phyloP scores from a whole-genome alignment of 2,329 filamentous ascomycete species.

The Simplicillium aogashimaense region DNA sequence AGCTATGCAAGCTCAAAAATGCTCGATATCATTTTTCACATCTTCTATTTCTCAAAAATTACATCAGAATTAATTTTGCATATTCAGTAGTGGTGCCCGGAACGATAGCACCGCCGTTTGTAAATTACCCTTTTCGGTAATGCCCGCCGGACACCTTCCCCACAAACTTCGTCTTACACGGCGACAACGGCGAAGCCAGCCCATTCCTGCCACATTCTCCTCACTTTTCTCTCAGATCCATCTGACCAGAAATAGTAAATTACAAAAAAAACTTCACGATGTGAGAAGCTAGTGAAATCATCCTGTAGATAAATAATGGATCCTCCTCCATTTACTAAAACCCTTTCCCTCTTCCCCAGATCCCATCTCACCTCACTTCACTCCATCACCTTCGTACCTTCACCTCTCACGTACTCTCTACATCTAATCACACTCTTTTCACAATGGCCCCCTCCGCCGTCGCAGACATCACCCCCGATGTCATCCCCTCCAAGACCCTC shows the following conservation, averaged over 20 bases:
- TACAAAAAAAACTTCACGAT: too few relatives aligned
- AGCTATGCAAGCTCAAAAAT: too few relatives aligned
- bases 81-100: background rate
- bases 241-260: background rate
- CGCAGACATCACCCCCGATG: slow-evolving; percentile 4
- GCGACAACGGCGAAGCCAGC: background rate
- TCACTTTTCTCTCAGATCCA: background rate
- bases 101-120: background rate
- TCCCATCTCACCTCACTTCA: background rate
- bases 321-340: background rate
- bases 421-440: background rate
- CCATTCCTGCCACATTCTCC: background rate
- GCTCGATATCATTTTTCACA: background rate
- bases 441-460: slow-evolving; percentile 17
- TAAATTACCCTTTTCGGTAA: slow-evolving; percentile 3
- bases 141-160: slow-evolving; percentile 3
- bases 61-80: background rate
- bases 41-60: background rate
- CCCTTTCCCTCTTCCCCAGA: background rate
- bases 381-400: too few relatives aligned
- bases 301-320: background rate
- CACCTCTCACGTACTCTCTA: too few relatives aligned
- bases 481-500: slow-evolving; percentile 7
- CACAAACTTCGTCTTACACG: background rate
- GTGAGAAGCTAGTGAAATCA: too few relatives aligned